Evolutionary conservation across 2,329 filamentous ascomycete genomes (phyloP), one percentile per base, ranked within the genome.

Genomic region (Aspergillus sp.): DNA sequence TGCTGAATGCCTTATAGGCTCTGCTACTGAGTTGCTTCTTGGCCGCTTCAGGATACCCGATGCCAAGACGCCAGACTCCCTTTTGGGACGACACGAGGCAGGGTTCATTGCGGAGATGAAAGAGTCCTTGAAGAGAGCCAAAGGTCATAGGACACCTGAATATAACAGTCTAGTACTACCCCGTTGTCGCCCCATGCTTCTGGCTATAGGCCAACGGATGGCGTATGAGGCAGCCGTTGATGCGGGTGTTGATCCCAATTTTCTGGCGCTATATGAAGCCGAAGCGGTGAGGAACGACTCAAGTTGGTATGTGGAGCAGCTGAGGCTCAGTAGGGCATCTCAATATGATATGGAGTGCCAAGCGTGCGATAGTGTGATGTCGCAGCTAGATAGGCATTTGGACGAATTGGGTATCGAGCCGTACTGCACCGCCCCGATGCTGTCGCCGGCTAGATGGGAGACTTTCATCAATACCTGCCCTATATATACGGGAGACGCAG

Each of bases 201-300:
- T 66, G 48, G 65, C 67, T 12, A 65, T 70, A 5, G 67, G 65
- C 0, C 63, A 67, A 13, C 67, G 67, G 3, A 65, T 69, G 65
- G 66, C 64, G 0, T 59, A 64, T 13, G 66, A 69, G 49, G 64
- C 65, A 12, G 67, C 66, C 6, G 48, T 61, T 12, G 59, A 67
- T 25, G 62, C 64, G n/a, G 60, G 54, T 5, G 60, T 65, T 2
- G 52, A 58, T 21, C 9, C 15, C 2, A 43, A 55, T 5, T 50
- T 69, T 2, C 30, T 67, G 8, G 54, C 53, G 2, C 58, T 68
- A 0, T 69, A 63, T 30, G 65, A 69, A 19, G 51, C 43, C 2
- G 61, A 58, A 5, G 61, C 58, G 9, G 41, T 66, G 6, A 32
- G 58, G 25, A 55, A 51, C 3, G 61, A 66, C n/a, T 32, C 59